These are phyloP conservation scores for Aspergillus incahuasiensis DNA, from an alignment of 495 filamentous ascomycete species.

Conservation along the genomic window DNA sequence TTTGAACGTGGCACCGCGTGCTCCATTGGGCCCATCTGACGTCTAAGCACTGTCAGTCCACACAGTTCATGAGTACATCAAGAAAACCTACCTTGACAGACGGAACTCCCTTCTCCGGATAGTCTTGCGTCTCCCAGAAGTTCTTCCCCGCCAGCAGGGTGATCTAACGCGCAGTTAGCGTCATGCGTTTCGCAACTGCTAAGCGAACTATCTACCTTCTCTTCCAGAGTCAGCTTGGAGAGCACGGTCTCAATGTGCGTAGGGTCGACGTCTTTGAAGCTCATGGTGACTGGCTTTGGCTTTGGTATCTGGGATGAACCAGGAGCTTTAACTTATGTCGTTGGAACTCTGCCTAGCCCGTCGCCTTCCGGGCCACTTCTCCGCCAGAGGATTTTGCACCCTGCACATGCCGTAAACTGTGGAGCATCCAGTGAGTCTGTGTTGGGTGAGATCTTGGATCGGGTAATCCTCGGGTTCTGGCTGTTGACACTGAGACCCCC, in stretches of 20 bases:
- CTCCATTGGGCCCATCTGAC: slow-evolving; percentile 6
- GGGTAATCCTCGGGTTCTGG: background rate
- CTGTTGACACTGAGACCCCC: background rate
- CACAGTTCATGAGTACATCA: background rate
- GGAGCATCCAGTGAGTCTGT: background rate
- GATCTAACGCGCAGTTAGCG: background rate
- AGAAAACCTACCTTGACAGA: slow-evolving; percentile 3
- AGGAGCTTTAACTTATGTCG: no score
- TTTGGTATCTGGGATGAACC: no score
- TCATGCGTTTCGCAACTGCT: background rate
- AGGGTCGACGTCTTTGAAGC: background rate
- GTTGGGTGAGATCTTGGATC: background rate
- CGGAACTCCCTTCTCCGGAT: slow-evolving; percentile 1
- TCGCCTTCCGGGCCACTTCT: background rate
- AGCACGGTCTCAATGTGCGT: slow-evolving; percentile 3
- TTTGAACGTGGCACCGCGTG: slow-evolving; percentile 1
- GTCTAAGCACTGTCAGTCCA: background rate
- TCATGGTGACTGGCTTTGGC: background rate
- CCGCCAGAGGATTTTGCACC: background rate
- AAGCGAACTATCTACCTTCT: background rate
- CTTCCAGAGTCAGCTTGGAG: slow-evolving; percentile 1
- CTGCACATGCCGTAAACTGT: background rate
- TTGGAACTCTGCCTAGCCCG: background rate
- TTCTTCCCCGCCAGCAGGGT: slow-evolving; percentile 4
- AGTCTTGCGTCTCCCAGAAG: slow-evolving; percentile 2